Evolutionary conservation across 192 early-diverging fungal genomes (phyloP).

Genomic region (Backusella liffmaniae): DNA sequence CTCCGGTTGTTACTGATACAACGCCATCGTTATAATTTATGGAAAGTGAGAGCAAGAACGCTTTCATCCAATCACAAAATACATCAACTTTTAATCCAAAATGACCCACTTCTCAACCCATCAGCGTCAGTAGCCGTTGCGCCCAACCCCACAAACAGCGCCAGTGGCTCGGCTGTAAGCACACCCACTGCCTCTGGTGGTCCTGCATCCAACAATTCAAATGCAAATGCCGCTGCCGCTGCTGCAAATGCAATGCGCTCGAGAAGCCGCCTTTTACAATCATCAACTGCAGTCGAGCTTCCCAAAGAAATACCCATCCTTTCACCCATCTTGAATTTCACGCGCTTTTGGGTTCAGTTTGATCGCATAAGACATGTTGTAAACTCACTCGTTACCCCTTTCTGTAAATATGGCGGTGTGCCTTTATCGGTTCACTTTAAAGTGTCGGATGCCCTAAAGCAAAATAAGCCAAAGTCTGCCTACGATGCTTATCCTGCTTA

Average conservation of each 20-base stretch:
- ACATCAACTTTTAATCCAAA: conserved; percentile 14
- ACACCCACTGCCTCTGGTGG: background rate
- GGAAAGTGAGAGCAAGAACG: conserved; percentile 23
- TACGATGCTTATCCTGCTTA: conserved; percentile 24
- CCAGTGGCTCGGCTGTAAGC: background rate
- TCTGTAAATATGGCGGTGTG: conserved; percentile 31
- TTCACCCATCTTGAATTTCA: conserved; percentile 24
- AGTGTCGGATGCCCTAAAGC: background rate
- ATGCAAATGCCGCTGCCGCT: background rate
- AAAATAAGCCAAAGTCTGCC: background rate
- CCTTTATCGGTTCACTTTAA: conserved; percentile 33
- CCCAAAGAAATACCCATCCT: conserved; percentile 23
- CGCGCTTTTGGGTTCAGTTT: conserved; percentile 28
- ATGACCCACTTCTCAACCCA: background rate
- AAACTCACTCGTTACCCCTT: conserved; percentile 13
- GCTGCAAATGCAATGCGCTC: background rate
- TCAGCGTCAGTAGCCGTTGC: background rate
- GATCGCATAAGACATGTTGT: conserved; percentile 32
- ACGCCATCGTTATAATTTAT: conserved; percentile 28
- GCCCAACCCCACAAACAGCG: background rate
- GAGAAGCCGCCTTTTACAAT: background rate
- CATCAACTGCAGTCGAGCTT: background rate
- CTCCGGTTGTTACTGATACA: conserved; percentile 33
- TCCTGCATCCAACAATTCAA: background rate
- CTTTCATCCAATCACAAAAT: conserved; percentile 22